Percentiles rank a stretch among this genome's conserved stretches.
These are phyloP conservation scores for Dipodascus geniculatus DNA, from an alignment of 805 yeast species.

Conservation along the genomic window DNA sequence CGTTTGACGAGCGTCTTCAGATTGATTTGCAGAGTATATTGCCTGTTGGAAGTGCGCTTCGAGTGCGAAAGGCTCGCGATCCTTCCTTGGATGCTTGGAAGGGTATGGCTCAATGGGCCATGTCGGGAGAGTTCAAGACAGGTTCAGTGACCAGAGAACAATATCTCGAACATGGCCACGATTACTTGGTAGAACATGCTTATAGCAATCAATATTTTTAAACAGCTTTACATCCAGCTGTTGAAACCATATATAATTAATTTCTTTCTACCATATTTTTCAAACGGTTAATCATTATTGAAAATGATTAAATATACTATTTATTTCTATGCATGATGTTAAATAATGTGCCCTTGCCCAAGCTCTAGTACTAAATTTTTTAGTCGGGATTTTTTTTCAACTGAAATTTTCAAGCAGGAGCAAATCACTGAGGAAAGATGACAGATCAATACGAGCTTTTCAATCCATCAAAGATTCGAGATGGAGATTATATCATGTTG, in stretches of 20 bases:
- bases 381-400: background rate
- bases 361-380: background rate
- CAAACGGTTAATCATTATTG: background rate
- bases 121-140: conserved; percentile 32
- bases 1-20: conserved; percentile 54
- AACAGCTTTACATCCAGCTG: background rate
- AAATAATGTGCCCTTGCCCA: too few relatives aligned
- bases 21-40: conserved; percentile 58
- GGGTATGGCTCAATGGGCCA: conserved; percentile 81
- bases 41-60: conserved; percentile 54
- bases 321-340: too few relatives aligned
- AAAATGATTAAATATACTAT: background rate
- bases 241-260: too few relatives aligned
- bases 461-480: conserved; percentile 24
- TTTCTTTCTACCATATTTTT: conserved; percentile 1
- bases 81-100: conserved; percentile 82
- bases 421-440: background rate
- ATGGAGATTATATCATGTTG: conserved; percentile 47
- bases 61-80: conserved; percentile 51
- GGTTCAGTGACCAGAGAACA: conserved; percentile 54
- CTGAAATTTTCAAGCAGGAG: too few relatives aligned
- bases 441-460: background rate
- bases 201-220: conserved; percentile 42
- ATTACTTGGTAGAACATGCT: conserved; percentile 77
- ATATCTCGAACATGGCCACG: conserved; percentile 82